Base-by-base conservation (phyloP, 2,329 filamentous ascomycete genomes). In the Sphaceloma murrayae region DNA sequence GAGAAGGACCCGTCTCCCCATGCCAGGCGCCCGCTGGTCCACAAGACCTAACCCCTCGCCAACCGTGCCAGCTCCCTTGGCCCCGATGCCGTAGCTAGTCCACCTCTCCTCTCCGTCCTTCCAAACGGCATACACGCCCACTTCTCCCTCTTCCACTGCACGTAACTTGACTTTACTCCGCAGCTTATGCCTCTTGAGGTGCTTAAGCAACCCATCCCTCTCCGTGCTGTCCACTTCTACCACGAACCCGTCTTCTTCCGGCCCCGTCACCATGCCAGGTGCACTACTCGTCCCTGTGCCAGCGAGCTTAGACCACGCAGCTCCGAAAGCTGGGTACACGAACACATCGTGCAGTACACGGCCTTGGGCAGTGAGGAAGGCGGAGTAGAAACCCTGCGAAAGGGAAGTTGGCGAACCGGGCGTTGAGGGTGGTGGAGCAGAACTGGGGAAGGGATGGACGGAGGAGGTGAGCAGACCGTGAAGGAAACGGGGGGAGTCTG, bases 301-400 rank as follows among this genome's bases (percentile, higher is more conserved):
- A 11, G 21, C 5, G 11, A 40, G 16, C 3, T 24, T 42, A 32
- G 60, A 56, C 54, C 55, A 58, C 24, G 45, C 42, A 6, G 59
- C 54, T 14, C 58, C 56, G 34, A 64, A 56, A 51, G 75, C 66
- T 0, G 79, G 81, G 68, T 94, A 95, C 36, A 98, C 71, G 62
- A 96, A 94, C 43, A 87, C 82, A 65, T 98, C 91, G 66, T 89
- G 77, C 32, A 95, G 68, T 7, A 98, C 74, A 46, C 88, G 77
- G 31, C 91, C 91, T 24, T 64, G 63, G 5, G 89, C 85, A 53
- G 83, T 94, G 31, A 98, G 70, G 56, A 98, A 94, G 0, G 80
- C 85, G 5, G 82, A 73, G 63, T 94, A 96, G 60, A 82, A 79
- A 3, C 78, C 80, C n/a, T 27, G 24, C 5, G 36, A 17, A 3